Base-by-base conservation (phyloP, 2,329 filamentous ascomycete species). In the Erysiphe pulchra region DNA sequence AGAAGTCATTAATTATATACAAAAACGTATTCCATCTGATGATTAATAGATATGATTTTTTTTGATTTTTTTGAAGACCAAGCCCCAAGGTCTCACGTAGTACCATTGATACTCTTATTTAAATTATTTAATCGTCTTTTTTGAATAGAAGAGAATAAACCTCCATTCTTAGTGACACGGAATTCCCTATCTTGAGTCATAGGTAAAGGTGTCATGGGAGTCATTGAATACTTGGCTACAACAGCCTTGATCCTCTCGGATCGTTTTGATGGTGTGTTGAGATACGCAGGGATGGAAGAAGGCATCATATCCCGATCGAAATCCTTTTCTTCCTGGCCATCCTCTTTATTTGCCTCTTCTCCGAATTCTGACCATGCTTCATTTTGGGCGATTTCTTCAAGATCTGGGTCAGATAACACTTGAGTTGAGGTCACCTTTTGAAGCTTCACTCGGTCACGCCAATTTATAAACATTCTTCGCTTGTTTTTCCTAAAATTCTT, bases 201-300 rank as follows among this genome's bases (percentile, higher is more conserved):
- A 7, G 64, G 62, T 7, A 66, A 54, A 13, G 64, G 62, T 14
- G 58, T 63, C 46, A 58, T 57, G 3, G 64, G 64, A 4, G 64
- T 67, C 3, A 63, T 67, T 9, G 65, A 58, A 42, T 60, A 53
- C 30, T 58, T 60, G 7, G 59, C 58, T 5, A 62, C 58, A 30
- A 61, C 56, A 7, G 61, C 44, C 13, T 20, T 56, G 3, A 66
- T 62, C 42, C 54, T 51, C 41, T 54, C 52, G 2, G 63, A 66
- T 60, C 64, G 63, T 44, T 63, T 63, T n/a, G 64, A 68, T 2
- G 65, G 65, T 8, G 65, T 68, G 42, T 62, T 61, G 16, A 55
- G 46, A 44, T 55, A 55, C 12, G 51, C 54, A 20, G 52, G 53
- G 42, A 53, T 49, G 18, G 52, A 50, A 16, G 54, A 53, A n/a